phyloP scores from a whole-genome alignment of 352 stramenopile genomes.

The Phytophthora citricola region DNA sequence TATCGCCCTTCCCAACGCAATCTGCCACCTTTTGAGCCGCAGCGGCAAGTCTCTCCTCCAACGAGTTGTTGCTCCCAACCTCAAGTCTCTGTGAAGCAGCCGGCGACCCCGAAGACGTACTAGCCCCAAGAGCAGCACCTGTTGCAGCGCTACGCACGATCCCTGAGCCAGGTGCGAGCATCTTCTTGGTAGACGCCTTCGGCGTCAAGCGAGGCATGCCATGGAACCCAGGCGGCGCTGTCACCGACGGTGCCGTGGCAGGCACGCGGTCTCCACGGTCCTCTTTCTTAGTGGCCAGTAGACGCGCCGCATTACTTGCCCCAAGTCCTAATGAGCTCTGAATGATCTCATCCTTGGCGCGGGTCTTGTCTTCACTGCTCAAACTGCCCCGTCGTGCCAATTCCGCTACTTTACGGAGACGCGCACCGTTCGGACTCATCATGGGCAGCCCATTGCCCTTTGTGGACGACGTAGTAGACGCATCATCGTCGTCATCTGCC shows the following conservation, averaged over 20 bases:
- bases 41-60: constrained; percentile 73
- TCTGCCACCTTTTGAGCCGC: constrained; percentile 76
- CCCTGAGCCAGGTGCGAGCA: constrained; percentile 52
- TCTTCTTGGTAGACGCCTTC: constrained; percentile 60
- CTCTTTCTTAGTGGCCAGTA: constrained; percentile 64
- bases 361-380: constrained; percentile 86
- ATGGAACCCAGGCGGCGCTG: constrained; percentile 58
- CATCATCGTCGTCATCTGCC: constrained; percentile 72
- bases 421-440: constrained; percentile 85
- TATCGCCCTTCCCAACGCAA: constrained; percentile 81
- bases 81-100: constrained; percentile 34
- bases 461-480: constrained; percentile 64
- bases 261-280: constrained; percentile 46
- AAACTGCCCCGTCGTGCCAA: constrained; percentile 77
- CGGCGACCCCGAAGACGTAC: constrained; percentile 40
- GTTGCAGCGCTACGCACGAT: constrained; percentile 54
- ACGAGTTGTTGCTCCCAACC: constrained; percentile 25
- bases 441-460: constrained; percentile 64
- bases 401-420: constrained; percentile 81
- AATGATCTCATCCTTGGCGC: constrained; percentile 89
- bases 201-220: constrained; percentile 57
- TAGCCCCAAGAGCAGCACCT: constrained; percentile 29
- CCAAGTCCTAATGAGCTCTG: constrained; percentile 83
- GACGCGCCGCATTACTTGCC: constrained; percentile 63
- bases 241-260: constrained; percentile 29